Base-by-base conservation (phyloP, 148 eudicot species). In the Dianthus caryophyllus region DNA sequence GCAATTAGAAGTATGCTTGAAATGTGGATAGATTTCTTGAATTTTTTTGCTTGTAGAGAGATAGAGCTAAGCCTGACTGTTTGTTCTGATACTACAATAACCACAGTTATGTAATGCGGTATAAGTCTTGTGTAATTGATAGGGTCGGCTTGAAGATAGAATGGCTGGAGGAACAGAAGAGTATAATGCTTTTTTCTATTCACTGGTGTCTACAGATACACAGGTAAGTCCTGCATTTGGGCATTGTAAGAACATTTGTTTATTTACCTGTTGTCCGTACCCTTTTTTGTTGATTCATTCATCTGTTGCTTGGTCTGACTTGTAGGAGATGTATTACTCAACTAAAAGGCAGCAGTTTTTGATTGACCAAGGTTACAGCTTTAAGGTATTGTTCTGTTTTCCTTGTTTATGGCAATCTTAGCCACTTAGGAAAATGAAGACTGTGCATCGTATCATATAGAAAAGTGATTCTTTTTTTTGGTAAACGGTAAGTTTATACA, bases 141-240 rank as follows among this genome's bases (percentile, higher is more conserved):
- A 94, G 99, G 99, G 99, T 68, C 86, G 86, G 59, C 78, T 81
- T 77, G 93, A 94, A 76, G 99, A 94, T 78, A 82, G 99, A 75
- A 67, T 90, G 87, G 88, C 96, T 22, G 99, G 99, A n/a, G 99
- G 99, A n/a, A n/a, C n/a, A n/a, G n/a, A n/a, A n/a, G n/a, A n/a
- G n/a, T n/a, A n/a, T n/a, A n/a, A n/a, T n/a, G 99, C 99, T 36
- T 90, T 94, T 76, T 94, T 90, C 76, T 94, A 94, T 77, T 94
- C 99, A 29, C 96, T 94, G 63, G 99, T 94, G 29, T 94, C 99
- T 31, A 94, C 99, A 5, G 99, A 90, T 82, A 90, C 99, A 26
- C 98, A 94, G 90, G 97, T 94, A 72, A 60, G 15, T 17, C 21
- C 12, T 68, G 27, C 43, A 26, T 36, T 16, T 65, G 25, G 39